phyloP scores from a whole-genome alignment of 805 yeast species.

The Candida insectalens region DNA sequence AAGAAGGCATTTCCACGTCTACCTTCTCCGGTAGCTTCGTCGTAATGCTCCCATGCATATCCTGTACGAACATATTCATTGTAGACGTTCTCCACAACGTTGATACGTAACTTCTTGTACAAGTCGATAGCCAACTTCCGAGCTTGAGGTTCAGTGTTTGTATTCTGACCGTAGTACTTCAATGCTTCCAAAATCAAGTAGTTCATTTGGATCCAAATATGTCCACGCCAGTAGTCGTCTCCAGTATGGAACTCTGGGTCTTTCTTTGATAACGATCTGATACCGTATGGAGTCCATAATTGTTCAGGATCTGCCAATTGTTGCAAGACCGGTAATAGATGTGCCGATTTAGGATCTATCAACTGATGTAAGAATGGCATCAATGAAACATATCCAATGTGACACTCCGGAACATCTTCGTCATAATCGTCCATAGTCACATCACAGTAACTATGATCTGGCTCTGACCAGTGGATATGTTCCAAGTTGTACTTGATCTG shows the following conservation, averaged over 20 bases:
- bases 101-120: slow-evolving; percentile 52
- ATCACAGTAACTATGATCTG: slow-evolving; percentile 69
- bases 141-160: slow-evolving; percentile 24
- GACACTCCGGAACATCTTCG: slow-evolving; percentile 62
- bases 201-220: slow-evolving; percentile 88
- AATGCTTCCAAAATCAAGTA: slow-evolving; percentile 70
- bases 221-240: slow-evolving; percentile 95
- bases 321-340: slow-evolving; percentile 41
- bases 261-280: slow-evolving; percentile 66
- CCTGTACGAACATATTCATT: slow-evolving; percentile 70
- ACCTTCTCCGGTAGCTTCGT: slow-evolving; percentile 64
- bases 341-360: slow-evolving; percentile 32
- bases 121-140: slow-evolving; percentile 32
- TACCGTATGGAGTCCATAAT: slow-evolving; percentile 71
- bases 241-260: slow-evolving; percentile 61
- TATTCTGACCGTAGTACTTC: slow-evolving; percentile 36
- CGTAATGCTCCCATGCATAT: slow-evolving; percentile 85
- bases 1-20: slow-evolving; percentile 81
- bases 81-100: slow-evolving; percentile 59
- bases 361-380: slow-evolving; percentile 77
- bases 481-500: slow-evolving; percentile 59
- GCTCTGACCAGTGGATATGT: slow-evolving; percentile 70
- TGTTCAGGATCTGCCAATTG: slow-evolving; percentile 59
- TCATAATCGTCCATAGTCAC: slow-evolving; percentile 69
- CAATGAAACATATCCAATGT: slow-evolving; percentile 77